Evolutionary conservation across 768 basidiomycete genomes (phyloP).

Genomic region (Symmetrospora coprosmae): DNA sequence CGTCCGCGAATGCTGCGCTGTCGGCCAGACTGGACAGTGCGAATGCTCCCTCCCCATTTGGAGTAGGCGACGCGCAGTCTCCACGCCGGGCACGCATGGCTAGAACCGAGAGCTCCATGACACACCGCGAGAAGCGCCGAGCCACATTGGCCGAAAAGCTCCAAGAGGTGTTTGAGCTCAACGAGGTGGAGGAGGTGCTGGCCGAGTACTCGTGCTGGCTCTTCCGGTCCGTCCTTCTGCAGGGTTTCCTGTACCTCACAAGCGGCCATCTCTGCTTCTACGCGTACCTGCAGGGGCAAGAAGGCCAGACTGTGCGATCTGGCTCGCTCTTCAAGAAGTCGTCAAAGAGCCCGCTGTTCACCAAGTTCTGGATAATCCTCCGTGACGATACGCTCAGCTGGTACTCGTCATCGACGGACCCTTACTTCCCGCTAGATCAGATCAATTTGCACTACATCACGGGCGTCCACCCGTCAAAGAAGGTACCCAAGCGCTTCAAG

Average conservation of each 20-base stretch:
- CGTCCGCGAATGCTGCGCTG: no score
- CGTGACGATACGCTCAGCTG: slow-evolving; percentile 93
- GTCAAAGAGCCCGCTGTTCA: slow-evolving; percentile 70
- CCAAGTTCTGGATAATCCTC: slow-evolving; percentile 89
- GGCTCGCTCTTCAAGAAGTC: slow-evolving; percentile 78
- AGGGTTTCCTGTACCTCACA: slow-evolving; percentile 95
- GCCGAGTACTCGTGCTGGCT: slow-evolving; percentile 37
- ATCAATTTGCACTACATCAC: slow-evolving; percentile 88
- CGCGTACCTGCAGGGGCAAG: slow-evolving; percentile 28
- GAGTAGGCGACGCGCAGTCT: no score
- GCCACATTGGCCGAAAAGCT: slow-evolving; percentile 71
- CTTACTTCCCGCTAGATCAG: slow-evolving; percentile 93
- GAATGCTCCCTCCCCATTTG: no score
- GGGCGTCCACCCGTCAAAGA: slow-evolving; percentile 63
- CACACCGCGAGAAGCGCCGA: slow-evolving; percentile 52
- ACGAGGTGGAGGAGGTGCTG: slow-evolving; percentile 67
- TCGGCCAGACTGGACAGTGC: no score
- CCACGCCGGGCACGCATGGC: no score
- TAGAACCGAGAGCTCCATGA: no score
- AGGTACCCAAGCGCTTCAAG: slow-evolving; percentile 54
- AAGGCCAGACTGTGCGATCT: slow-evolving; percentile 58
- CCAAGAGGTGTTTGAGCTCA: slow-evolving; percentile 69
- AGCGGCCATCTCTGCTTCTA: slow-evolving; percentile 86
- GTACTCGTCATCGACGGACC: slow-evolving; percentile 94
- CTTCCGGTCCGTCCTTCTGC: slow-evolving; percentile 51